These are phyloP conservation scores for Euphrasia arctica DNA, from an alignment of 305 asterid genomes.

Conservation along the genomic window DNA sequence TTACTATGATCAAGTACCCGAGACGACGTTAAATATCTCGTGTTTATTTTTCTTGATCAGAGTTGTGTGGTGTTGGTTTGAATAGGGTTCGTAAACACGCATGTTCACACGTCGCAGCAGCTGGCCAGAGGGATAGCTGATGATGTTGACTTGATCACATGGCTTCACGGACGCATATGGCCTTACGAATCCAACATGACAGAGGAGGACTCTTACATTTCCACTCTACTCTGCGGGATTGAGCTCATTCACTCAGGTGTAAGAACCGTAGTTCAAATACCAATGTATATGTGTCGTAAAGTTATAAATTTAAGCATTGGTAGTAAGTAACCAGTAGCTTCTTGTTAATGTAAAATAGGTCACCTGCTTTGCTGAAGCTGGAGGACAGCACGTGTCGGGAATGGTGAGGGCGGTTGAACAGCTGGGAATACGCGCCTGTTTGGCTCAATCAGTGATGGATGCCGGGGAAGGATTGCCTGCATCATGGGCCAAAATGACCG, in stretches of 20 bases:
- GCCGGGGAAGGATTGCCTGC: slow-evolving; percentile 73
- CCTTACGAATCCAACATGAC: slow-evolving; percentile 79
- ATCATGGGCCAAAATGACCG: slow-evolving; percentile 55
- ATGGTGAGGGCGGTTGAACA: slow-evolving; percentile 70
- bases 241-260: slow-evolving; percentile 88
- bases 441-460: slow-evolving; percentile 75
- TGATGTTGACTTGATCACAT: slow-evolving; percentile 70
- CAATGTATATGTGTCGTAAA: not conserved
- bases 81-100: slow-evolving; percentile 65
- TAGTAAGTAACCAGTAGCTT: not conserved
- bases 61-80: slow-evolving; percentile 5
- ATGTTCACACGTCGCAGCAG: slow-evolving; percentile 82
- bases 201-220: slow-evolving; percentile 61
- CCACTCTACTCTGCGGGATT: slow-evolving; percentile 71
- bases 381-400: slow-evolving; percentile 74
- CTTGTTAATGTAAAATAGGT: slow-evolving; percentile 37
- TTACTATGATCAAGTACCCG: not conserved
- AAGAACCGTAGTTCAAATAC: slow-evolving; percentile 20
- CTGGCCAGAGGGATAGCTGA: slow-evolving; percentile 77
- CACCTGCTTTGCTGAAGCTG: slow-evolving; percentile 83
- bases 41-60: not conserved
- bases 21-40: not conserved
- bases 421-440: slow-evolving; percentile 73
- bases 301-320: not conserved
- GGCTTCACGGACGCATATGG: slow-evolving; percentile 82